Evolutionary conservation across 148 eudicot species (phyloP).

Genomic region (Drosera capensis): DNA sequence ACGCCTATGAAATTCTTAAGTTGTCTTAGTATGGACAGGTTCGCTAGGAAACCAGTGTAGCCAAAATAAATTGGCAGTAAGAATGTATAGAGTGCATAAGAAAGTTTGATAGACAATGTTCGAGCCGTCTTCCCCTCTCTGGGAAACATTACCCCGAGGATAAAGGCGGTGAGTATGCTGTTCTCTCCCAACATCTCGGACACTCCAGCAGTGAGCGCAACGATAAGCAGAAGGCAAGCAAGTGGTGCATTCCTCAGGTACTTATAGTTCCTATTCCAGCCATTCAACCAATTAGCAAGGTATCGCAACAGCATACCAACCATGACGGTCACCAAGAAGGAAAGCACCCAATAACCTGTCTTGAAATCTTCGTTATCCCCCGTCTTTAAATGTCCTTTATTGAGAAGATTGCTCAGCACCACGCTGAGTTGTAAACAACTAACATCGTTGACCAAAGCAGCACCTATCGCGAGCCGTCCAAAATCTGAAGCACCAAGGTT

Average conservation of each 20-base stretch:
- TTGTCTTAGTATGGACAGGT: slow-evolving; percentile 17
- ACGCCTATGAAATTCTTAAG: slow-evolving; percentile 16
- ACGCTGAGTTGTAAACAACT: slow-evolving; percentile 25
- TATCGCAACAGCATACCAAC: slow-evolving; percentile 33
- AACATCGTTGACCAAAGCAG: slow-evolving; percentile 41
- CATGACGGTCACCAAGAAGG: slow-evolving; percentile 28
- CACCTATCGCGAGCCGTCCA: slow-evolving; percentile 59
- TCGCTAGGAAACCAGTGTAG: slow-evolving; percentile 68
- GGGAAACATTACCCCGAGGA: slow-evolving; percentile 70
- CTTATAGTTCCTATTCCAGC: slow-evolving; percentile 41
- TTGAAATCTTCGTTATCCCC: slow-evolving; percentile 10
- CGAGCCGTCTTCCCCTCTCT: slow-evolving; percentile 71
- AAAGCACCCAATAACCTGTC: slow-evolving; percentile 19
- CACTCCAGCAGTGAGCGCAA: slow-evolving; percentile 48
- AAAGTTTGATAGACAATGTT: slow-evolving; percentile 57
- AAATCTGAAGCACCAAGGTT: slow-evolving; percentile 52
- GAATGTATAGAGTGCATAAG: slow-evolving; percentile 60
- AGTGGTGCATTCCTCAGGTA: slow-evolving; percentile 55
- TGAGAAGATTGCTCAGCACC: slow-evolving; percentile 14
- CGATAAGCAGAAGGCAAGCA: slow-evolving; percentile 32
- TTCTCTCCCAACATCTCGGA: slow-evolving; percentile 61
- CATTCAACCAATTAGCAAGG: slow-evolving; percentile 44
- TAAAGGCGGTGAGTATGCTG: slow-evolving; percentile 58
- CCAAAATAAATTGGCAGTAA: slow-evolving; percentile 80
- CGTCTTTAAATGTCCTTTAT: too few relatives aligned